A percentile compares a stretch with the other conserved stretches of the same genome.
Evolutionary conservation across 257 asterid species (phyloP).

Genomic region (Coffea eugenioides): DNA sequence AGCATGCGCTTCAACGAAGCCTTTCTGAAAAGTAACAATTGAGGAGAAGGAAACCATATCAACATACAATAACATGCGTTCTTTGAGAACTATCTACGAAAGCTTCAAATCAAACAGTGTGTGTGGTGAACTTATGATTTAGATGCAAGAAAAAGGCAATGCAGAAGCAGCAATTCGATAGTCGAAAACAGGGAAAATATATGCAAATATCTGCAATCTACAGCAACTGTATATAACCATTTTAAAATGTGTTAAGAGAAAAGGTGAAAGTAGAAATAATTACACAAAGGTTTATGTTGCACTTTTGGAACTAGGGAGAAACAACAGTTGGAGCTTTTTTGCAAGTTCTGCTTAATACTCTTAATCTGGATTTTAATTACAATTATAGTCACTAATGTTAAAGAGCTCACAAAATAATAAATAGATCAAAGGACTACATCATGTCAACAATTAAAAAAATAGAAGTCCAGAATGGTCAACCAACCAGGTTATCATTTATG

Average conservation of each 20-base stretch:
- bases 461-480: neutral
- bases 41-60: slow-evolving; percentile 7
- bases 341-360: neutral
- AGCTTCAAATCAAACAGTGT: slow-evolving; percentile 38
- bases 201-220: neutral
- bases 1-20: slow-evolving; percentile 76
- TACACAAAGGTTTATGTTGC: no score
- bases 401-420: neutral
- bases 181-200: neutral
- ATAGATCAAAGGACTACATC: neutral
- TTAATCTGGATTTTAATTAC: neutral
- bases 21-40: slow-evolving; percentile 45
- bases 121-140: slow-evolving; percentile 24
- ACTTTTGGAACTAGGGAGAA: neutral
- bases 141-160: neutral
- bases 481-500: no score
- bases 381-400: no score
- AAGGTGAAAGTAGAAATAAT: no score
- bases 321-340: neutral
- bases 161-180: neutral
- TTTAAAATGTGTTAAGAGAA: no score
- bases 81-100: slow-evolving; percentile 10
- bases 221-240: no score
- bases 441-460: no score
- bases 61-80: neutral